Evolutionary conservation across 495 filamentous ascomycete species (phyloP), one percentile per base, ranked within the genome.

Genomic region (Penicillium herquei): DNA sequence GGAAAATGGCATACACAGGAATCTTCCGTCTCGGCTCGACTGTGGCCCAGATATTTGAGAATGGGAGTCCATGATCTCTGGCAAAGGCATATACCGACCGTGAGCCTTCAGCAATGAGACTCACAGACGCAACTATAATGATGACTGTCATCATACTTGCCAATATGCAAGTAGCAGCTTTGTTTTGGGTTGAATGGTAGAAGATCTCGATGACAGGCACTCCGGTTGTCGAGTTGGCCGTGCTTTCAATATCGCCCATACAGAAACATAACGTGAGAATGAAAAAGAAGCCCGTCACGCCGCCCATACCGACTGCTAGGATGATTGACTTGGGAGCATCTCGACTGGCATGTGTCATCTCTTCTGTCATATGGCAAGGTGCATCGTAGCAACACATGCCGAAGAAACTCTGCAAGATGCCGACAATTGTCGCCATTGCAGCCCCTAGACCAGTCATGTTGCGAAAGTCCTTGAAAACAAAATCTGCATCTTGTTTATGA

Each of bases 391-490:
- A 78, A 55, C 73, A 76, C 79, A 82, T 81, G 17, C 78, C 78
- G 51, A 82, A 82, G 0, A 75, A 71, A 51, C 68, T 71, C 51
- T 82, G 80, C 5, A 83, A 57, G 18, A 80, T 69, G 3, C 80
- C 80, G 12, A 82, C 49, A 13, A 82, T 71, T 0, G 74, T 77
- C 7, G 73, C 67, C 62, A 79, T 81, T 3, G 73, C 66, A 9
- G 68, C 52, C 16, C 67, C 65, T 41, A 82, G 79, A 14, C 80
- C 80, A 7, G 78, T 79, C 43, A 71, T 69, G 46, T 82, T 82
- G 58, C 81, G 72, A 58, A 83, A 81, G n/a, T 81, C 70, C 7
- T 59, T 49, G 61, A 82, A 81, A 32, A 82, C 80, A 43, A 83
- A 82, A 43, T 64, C 67, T 7, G 79, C 72, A 3, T 70, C 58